These are phyloP conservation scores for Paraphaeosphaeria minitans DNA, from an alignment of 2,329 filamentous ascomycete species.

Conservation along the genomic window DNA sequence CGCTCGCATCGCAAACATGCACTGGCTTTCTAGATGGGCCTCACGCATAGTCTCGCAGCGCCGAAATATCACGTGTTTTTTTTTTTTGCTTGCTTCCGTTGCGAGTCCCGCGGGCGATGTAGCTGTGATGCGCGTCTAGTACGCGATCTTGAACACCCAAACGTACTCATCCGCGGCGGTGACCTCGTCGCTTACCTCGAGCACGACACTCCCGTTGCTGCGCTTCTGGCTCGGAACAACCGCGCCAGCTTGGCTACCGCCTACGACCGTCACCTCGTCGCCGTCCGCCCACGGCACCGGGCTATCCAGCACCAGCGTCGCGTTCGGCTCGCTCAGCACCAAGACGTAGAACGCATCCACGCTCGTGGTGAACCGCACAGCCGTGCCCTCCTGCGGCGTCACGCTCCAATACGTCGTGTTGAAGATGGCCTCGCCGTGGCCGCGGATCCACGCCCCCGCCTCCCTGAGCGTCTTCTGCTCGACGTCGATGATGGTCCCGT, in stretches of 20 bases:
- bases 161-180: constrained; percentile 13
- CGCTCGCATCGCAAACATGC: no score
- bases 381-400: constrained; percentile 50
- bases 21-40: no score
- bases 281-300: constrained; percentile 51
- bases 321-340: constrained; percentile 51
- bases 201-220: constrained; percentile 5
- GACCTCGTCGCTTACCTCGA: constrained; percentile 13
- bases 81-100: no score
- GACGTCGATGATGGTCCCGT: constrained; percentile 59
- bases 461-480: constrained; percentile 56
- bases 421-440: constrained; percentile 61
- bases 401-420: constrained; percentile 63
- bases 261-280: constrained; percentile 51
- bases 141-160: constrained; percentile 23
- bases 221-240: constrained; percentile 12
- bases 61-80: no score
- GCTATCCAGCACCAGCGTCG: constrained; percentile 42
- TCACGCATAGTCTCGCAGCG: no score
- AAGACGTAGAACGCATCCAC: constrained; percentile 60
- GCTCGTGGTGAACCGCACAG: constrained; percentile 59
- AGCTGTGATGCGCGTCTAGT: neutral
- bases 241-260: constrained; percentile 41
- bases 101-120: no score
- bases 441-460: constrained; percentile 61